Percentiles rank a stretch among this genome's conserved stretches.
Conservation (phyloP, 257 asterid species). For the Solanum chiquidenum region DNA sequence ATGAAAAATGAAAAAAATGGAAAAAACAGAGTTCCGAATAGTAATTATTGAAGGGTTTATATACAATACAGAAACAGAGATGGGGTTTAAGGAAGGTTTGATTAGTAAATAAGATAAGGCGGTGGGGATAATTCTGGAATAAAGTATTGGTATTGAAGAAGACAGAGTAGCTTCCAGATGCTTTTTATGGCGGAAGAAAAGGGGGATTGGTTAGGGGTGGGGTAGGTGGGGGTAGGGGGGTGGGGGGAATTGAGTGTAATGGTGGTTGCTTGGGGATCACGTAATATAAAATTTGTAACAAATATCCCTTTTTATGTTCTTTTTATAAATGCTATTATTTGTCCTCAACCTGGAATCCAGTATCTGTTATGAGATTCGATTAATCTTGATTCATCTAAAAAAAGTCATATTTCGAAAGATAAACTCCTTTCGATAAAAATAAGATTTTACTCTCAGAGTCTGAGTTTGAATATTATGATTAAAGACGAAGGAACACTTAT, state of each 20-base stretch:
- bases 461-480: neutral
- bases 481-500: too few relatives aligned
- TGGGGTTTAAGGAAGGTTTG: conserved; percentile 9
- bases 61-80: neutral
- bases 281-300: neutral
- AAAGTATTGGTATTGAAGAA: neutral
- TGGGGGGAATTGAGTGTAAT: neutral
- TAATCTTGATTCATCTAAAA: neutral
- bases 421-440: neutral
- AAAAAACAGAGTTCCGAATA: neutral
- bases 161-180: neutral
- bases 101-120: neutral
- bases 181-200: neutral
- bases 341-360: neutral
- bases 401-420: too few relatives aligned
- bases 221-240: neutral
- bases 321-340: neutral
- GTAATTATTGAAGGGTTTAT: neutral
- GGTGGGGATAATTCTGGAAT: conserved; percentile 10
- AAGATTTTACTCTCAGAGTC: neutral
- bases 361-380: neutral
- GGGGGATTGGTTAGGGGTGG: neutral
- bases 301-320: neutral
- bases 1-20: neutral
- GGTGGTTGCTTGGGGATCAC: conserved; percentile 19